Evolutionary conservation across 2,329 filamentous ascomycete species (phyloP).

Genomic region (Aspergillaceae sp.): DNA sequence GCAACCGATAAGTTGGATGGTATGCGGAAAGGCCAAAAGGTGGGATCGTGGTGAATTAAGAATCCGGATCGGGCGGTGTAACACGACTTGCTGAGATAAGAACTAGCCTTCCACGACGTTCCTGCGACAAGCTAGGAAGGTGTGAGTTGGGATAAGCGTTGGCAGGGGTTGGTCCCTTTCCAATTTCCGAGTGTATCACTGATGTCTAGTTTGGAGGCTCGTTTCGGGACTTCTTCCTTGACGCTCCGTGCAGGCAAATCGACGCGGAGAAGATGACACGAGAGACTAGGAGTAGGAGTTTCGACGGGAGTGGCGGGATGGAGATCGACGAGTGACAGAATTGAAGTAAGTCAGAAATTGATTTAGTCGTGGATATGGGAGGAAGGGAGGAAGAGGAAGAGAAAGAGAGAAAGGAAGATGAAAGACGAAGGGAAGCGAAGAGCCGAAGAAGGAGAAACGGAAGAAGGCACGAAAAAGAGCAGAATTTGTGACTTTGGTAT

Average conservation of each 20-base stretch:
- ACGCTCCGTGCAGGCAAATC: too few species aligned
- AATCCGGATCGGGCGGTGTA: background rate
- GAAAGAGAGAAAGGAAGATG: constrained; percentile 9
- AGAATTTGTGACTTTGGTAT: constrained; percentile 9
- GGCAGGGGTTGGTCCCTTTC: too few species aligned
- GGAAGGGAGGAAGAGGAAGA: constrained; percentile 8
- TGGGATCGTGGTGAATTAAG: background rate
- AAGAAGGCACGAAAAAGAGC: constrained; percentile 13
- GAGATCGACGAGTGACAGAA: constrained; percentile 7
- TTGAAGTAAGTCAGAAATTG: too few species aligned
- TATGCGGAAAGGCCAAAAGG: background rate
- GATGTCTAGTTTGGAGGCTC: too few species aligned
- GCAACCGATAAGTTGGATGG: constrained; percentile 2
- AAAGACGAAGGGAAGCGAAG: constrained; percentile 17
- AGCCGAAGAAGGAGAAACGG: constrained; percentile 21
- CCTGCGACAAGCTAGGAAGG: too few species aligned
- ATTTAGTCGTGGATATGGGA: constrained; percentile 3
- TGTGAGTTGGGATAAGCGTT: too few species aligned
- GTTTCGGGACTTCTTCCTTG: too few species aligned
- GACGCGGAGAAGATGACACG: constrained; percentile 8
- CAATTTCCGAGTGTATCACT: too few species aligned
- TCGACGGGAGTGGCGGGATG: constrained; percentile 7
- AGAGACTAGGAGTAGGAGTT: constrained; percentile 5
- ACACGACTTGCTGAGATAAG: background rate
- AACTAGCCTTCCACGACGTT: too few species aligned